phyloP scores from a whole-genome alignment of 2,329 filamentous ascomycete species.

The Talaromyces pinophilus region DNA sequence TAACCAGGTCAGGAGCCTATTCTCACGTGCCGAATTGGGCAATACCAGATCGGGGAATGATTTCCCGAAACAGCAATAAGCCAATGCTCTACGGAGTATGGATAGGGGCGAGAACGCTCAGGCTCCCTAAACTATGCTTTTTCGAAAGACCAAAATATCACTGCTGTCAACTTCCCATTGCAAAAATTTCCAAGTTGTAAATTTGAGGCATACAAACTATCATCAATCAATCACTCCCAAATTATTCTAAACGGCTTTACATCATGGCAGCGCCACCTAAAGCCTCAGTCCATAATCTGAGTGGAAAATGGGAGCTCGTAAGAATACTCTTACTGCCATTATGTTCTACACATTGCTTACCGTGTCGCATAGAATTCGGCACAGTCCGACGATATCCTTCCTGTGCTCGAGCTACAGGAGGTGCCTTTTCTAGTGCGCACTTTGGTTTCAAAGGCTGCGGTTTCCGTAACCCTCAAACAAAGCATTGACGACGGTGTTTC shows the following conservation, averaged over 20 bases:
- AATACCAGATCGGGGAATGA: neutral
- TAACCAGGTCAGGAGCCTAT: neutral
- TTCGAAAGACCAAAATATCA: neutral
- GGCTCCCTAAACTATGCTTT: neutral
- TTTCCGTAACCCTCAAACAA: constrained; percentile 3
- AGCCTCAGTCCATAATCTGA: neutral
- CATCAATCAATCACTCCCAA: neutral
- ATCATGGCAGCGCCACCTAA: neutral
- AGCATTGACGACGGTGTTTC: neutral
- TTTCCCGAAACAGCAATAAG: constrained; percentile 8
- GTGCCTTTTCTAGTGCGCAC: neutral
- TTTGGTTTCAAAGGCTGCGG: constrained; percentile 5
- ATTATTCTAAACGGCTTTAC: neutral
- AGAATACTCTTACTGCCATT: neutral
- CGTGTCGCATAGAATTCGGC: neutral
- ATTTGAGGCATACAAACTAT: neutral
- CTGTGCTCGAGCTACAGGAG: constrained; percentile 7
- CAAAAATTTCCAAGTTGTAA: neutral
- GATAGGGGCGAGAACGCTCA: neutral
- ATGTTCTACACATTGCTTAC: neutral
- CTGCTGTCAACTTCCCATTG: neutral
- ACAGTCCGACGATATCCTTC: constrained; percentile 10
- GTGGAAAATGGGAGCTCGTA: constrained; percentile 5
- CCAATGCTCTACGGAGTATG: neutral
- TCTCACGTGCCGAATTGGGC: constrained; percentile 4